Percentiles rank a stretch among this genome's conserved stretches.
Evolutionary conservation across 2,329 filamentous ascomycete genomes (phyloP).

Genomic region (Penicillium brasilianum): DNA sequence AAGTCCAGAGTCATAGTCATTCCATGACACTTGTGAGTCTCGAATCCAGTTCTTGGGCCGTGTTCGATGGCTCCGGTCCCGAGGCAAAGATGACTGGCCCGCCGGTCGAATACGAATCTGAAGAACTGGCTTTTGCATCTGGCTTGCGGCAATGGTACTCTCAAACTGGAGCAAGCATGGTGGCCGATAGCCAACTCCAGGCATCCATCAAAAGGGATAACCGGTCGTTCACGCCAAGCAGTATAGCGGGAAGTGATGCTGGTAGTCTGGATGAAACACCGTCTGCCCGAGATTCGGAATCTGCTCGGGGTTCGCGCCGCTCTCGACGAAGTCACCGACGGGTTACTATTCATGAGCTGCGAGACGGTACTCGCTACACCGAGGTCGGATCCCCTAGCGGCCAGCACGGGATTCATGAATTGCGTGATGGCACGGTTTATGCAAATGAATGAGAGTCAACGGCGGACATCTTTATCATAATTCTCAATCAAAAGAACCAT

Average conservation of each 20-base stretch:
- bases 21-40: slow-evolving; percentile 49
- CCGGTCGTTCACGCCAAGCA: slow-evolving; percentile 31
- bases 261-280: slow-evolving; percentile 36
- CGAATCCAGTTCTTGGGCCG: slow-evolving; percentile 53
- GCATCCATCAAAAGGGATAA: slow-evolving; percentile 39
- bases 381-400: slow-evolving; percentile 47
- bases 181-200: slow-evolving; percentile 44
- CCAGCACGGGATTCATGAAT: slow-evolving; percentile 48
- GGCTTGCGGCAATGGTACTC: slow-evolving; percentile 50
- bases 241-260: slow-evolving; percentile 37
- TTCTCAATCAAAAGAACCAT: slow-evolving; percentile 2
- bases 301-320: slow-evolving; percentile 36
- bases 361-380: slow-evolving; percentile 49
- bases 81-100: slow-evolving; percentile 42
- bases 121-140: slow-evolving; percentile 44
- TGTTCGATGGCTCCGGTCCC: slow-evolving; percentile 43
- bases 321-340: slow-evolving; percentile 38
- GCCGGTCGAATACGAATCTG: slow-evolving; percentile 46
- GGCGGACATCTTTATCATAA: neutral
- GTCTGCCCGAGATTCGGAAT: slow-evolving; percentile 31
- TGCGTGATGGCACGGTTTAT: slow-evolving; percentile 51
- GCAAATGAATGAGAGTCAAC: slow-evolving; percentile 40
- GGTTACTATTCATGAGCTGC: slow-evolving; percentile 50
- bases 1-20: slow-evolving; percentile 48
- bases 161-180: slow-evolving; percentile 41